phyloP scores from a whole-genome alignment of 148 eudicot genomes.

The Agrostemma githago region DNA sequence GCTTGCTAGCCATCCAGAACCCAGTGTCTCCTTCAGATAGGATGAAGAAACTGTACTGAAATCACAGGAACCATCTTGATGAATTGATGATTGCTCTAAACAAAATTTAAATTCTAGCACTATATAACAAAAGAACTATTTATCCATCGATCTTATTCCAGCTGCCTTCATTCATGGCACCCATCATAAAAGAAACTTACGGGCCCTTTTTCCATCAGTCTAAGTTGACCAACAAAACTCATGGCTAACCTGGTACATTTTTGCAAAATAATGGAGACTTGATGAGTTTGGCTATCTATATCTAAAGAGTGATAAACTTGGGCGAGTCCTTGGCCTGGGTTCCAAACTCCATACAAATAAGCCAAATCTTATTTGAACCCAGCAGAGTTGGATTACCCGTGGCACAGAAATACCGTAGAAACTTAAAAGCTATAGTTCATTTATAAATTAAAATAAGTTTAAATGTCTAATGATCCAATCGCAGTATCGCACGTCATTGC shows the following conservation, averaged over 20 bases:
- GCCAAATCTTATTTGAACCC: background rate
- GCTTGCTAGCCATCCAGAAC: slow-evolving; percentile 84
- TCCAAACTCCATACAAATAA: background rate
- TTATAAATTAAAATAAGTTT: background rate
- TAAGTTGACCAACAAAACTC: background rate
- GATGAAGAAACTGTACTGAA: slow-evolving; percentile 91
- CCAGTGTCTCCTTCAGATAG: slow-evolving; percentile 72
- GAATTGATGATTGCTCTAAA: slow-evolving; percentile 1
- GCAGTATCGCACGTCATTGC: too few species aligned
- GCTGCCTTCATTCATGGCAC: background rate
- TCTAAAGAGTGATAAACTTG: background rate
- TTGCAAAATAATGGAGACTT: background rate
- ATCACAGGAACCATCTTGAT: slow-evolving; percentile 20
- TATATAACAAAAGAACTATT: background rate
- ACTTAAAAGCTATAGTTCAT: background rate
- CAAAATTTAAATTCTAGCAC: background rate
- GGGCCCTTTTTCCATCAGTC: background rate
- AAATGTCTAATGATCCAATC: background rate
- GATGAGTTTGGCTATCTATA: background rate
- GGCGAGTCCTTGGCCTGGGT: background rate
- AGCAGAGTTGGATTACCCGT: background rate
- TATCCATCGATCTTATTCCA: background rate
- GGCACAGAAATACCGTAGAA: background rate
- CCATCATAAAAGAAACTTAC: background rate
- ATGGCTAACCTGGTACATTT: background rate